Percentiles rank a stretch among this genome's conserved stretches.
phyloP scores from a whole-genome alignment of 2,329 filamentous ascomycete genomes.

The Microcyclospora tardicrescens region DNA sequence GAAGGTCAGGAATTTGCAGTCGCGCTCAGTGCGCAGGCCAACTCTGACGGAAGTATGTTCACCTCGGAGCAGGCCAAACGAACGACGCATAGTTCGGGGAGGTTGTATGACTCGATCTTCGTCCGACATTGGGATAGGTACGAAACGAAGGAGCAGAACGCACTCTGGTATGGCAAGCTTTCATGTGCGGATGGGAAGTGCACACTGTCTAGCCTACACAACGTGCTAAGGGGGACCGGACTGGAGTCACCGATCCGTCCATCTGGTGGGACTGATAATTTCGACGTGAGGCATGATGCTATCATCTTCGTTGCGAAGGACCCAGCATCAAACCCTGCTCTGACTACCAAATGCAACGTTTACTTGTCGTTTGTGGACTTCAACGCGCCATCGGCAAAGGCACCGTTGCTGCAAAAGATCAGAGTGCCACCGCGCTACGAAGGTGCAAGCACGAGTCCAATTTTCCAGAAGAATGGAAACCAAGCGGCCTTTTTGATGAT shows the following conservation, averaged over 20 bases:
- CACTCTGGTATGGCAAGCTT: constrained; percentile 38
- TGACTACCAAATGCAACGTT: constrained; percentile 70
- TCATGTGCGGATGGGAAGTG: constrained; percentile 20
- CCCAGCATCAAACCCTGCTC: constrained; percentile 54
- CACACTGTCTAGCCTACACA: constrained; percentile 39
- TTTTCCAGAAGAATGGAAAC: constrained; percentile 61
- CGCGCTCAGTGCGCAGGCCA: constrained; percentile 47
- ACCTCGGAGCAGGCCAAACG: constrained; percentile 38
- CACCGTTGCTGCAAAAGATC: constrained; percentile 36
- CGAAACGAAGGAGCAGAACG: constrained; percentile 35
- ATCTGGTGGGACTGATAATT: constrained; percentile 70
- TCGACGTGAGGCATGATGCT: constrained; percentile 55
- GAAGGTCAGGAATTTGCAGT: constrained; percentile 27
- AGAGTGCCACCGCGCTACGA: constrained; percentile 43
- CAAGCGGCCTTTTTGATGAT: constrained; percentile 68
- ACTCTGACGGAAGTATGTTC: constrained; percentile 52
- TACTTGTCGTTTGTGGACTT: constrained; percentile 58
- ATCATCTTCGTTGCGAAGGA: constrained; percentile 67
- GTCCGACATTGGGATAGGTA: constrained; percentile 43
- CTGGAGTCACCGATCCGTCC: constrained; percentile 59
- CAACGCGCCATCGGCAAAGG: constrained; percentile 35
- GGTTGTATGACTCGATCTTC: constrained; percentile 38
- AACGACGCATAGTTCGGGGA: constrained; percentile 31
- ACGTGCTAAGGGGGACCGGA: constrained; percentile 47
- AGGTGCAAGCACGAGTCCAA: constrained; percentile 54